phyloP scores from a whole-genome alignment of 805 yeast genomes.

The Hanseniaspora jakobsenii region DNA sequence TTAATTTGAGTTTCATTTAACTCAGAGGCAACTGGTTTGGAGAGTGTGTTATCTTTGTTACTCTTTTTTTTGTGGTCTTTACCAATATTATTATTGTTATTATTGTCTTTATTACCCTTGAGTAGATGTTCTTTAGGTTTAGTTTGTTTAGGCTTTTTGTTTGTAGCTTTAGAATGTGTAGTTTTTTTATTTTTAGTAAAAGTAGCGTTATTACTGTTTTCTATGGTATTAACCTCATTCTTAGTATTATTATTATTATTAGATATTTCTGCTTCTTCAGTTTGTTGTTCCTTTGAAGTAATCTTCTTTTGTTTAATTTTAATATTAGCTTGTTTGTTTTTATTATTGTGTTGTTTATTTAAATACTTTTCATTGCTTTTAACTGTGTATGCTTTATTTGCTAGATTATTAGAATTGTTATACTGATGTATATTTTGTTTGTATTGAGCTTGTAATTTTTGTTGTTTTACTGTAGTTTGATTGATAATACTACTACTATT shows the following conservation, averaged over 20 bases:
- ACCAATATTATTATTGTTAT: neutral
- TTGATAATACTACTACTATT: neutral
- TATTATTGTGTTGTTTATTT: neutral
- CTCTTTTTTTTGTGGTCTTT: neutral
- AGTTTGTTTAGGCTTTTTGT: too few species aligned
- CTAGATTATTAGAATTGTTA: slow-evolving; percentile 1
- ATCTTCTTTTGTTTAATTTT: slow-evolving; percentile 2
- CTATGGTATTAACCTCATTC: neutral
- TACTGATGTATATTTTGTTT: slow-evolving; percentile 14
- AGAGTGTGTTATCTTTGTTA: neutral
- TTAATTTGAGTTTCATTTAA: too few species aligned
- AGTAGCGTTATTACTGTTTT: slow-evolving; percentile 4
- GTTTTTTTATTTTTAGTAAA: neutral
- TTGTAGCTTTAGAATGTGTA: neutral
- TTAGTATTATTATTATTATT: neutral
- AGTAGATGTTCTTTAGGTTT: too few species aligned
- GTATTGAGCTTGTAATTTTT: slow-evolving; percentile 11
- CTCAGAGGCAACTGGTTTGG: too few species aligned
- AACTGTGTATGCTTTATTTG: too few species aligned
- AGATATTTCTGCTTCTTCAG: neutral
- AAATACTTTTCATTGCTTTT: slow-evolving; percentile 7
- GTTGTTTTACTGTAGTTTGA: slow-evolving; percentile 1
- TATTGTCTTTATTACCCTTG: neutral
- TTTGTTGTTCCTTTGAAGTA: neutral
- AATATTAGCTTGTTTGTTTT: neutral